Evolutionary conservation across 768 basidiomycete species (phyloP).

Genomic region (Omphalotus guepiniiformis): DNA sequence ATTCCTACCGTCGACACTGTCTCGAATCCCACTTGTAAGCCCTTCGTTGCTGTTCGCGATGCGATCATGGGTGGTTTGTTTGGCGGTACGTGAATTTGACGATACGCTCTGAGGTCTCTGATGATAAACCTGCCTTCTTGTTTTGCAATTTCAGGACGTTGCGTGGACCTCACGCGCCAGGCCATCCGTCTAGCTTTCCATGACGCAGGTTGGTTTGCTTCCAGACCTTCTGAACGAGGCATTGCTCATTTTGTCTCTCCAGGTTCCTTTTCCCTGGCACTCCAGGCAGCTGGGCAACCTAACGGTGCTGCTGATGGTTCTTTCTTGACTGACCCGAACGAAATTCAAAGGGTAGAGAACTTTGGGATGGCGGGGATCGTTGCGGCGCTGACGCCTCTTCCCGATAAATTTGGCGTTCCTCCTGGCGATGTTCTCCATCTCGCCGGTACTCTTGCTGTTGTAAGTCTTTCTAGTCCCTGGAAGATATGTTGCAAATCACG

Average conservation of each 20-base stretch:
- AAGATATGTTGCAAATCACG: neutral
- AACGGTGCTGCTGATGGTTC: constrained; percentile 15
- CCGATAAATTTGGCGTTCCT: constrained; percentile 14
- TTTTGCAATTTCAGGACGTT: constrained; percentile 10
- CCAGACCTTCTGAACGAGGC: neutral
- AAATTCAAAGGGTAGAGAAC: constrained; percentile 12
- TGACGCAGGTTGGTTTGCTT: constrained; percentile 12
- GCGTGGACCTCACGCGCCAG: constrained; percentile 10
- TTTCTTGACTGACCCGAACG: constrained; percentile 7
- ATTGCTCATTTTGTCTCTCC: neutral
- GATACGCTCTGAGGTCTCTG: neutral
- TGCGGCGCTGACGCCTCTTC: constrained; percentile 8
- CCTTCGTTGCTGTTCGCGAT: constrained; percentile 14
- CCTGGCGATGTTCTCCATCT: constrained; percentile 15
- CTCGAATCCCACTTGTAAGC: constrained; percentile 9
- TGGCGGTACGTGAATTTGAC: neutral
- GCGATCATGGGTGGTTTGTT: constrained; percentile 14
- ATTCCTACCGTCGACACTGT: constrained; percentile 13
- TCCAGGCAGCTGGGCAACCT: neutral
- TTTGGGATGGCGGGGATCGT: constrained; percentile 12
- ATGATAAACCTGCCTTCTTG: neutral
- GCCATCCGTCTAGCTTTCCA: constrained; percentile 15
- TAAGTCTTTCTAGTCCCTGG: neutral
- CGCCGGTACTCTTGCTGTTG: constrained; percentile 12
- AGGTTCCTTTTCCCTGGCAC: constrained; percentile 10